Conservation (phyloP, 2,329 filamentous ascomycete genomes). For the Trichoderma polysporum region DNA sequence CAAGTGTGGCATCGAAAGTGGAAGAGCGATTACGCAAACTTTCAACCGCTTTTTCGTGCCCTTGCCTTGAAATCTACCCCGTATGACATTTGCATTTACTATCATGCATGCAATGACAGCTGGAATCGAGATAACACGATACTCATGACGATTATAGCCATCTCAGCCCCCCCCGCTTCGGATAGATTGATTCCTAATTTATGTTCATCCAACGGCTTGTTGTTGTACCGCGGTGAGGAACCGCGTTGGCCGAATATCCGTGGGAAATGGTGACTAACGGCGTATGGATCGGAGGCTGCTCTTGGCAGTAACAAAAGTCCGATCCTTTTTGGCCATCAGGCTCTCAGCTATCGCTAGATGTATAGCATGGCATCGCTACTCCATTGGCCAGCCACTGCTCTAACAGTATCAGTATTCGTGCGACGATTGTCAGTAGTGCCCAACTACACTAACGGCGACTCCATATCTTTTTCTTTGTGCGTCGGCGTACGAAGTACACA, state of each 20-base stretch:
- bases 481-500: not conserved
- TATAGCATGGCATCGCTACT: not conserved
- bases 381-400: not conserved
- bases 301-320: constrained; percentile 11
- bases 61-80: not conserved
- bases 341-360: not conserved
- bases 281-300: not conserved
- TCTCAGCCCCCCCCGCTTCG: not conserved
- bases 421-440: not conserved
- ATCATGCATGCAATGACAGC: too few relatives aligned
- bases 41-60: not conserved
- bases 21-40: not conserved
- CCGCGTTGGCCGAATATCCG: not conserved
- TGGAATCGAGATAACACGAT: too few relatives aligned
- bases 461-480: not conserved
- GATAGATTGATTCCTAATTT: not conserved
- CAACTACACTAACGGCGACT: not conserved
- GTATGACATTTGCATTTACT: not conserved
- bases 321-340: not conserved
- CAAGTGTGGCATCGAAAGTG: not conserved
- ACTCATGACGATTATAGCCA: not conserved
- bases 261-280: not conserved
- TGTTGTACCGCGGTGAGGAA: not conserved
- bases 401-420: too few relatives aligned
- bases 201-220: not conserved